Evolutionary conservation across 371 early-diverging fungal species (phyloP).

Genomic region (Mortierella polycephala): DNA sequence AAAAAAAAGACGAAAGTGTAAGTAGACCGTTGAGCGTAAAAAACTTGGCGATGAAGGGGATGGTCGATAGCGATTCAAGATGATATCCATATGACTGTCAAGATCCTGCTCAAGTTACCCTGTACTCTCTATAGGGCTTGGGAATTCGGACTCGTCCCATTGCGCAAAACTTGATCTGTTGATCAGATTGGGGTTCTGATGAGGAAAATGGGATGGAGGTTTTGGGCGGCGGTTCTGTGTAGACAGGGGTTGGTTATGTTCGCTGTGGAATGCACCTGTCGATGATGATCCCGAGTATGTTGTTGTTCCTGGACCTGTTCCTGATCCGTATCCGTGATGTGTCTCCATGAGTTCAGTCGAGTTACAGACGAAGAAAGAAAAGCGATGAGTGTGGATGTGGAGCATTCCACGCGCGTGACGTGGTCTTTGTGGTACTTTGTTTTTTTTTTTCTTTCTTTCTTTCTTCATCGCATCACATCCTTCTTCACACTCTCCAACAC

Average conservation of each 20-base stretch:
- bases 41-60: not conserved
- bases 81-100: too few relatives aligned
- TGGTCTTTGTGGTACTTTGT: not conserved
- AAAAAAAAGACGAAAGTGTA: not conserved
- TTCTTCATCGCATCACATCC: not conserved
- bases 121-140: conserved; percentile 32
- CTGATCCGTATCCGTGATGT: not conserved
- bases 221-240: conserved; percentile 8
- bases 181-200: conserved; percentile 10
- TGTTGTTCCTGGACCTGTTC: too few relatives aligned
- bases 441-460: not conserved
- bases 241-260: not conserved
- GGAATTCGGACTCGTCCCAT: conserved; percentile 42
- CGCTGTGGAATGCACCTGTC: not conserved
- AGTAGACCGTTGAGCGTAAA: not conserved
- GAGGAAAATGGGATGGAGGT: conserved; percentile 9
- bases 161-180: conserved; percentile 20
- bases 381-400: not conserved
- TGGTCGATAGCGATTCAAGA: not conserved
- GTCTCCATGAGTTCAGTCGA: not conserved
- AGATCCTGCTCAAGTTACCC: conserved; percentile 12
- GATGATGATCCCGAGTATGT: not conserved
- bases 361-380: too few relatives aligned
- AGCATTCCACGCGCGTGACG: not conserved
- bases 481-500: not conserved